Evolutionary conservation across 371 early-diverging fungal species (phyloP), one percentile per base, ranked within the genome.

Genomic region (Lichtheimia corymbifera): DNA sequence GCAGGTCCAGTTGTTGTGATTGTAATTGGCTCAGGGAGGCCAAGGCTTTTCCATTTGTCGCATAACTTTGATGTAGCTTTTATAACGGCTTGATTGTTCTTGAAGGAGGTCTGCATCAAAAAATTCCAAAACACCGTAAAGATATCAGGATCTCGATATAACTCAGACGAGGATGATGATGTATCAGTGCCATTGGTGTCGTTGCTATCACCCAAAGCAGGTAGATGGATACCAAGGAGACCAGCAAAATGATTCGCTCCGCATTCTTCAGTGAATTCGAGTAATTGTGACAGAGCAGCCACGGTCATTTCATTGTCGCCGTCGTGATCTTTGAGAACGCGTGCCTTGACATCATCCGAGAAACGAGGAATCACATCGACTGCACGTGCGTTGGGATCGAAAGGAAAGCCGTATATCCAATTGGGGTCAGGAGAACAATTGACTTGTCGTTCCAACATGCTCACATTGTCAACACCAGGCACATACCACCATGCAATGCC

Each of bases 261-360:
- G 64, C 93, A 91, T 64, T 93, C 93, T 60, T 91, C 91, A 24
- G 89, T 84, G 56, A 88, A 76, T 0, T 86, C 77, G 12, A 91
- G 72, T 62, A 91, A 58, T 27, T 85, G 82, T 81, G 85, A 82
- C 25, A 93, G 84, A 30, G 86, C 87, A 6, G 67, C 50, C 9
- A 91, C 84, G 3, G 83, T 76, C 47, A 83, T 79, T 0, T 77
- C 68, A 4, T 62, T 59, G 22, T 59, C 56, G 5, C 43, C 51
- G 14, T 42, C 63, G 12, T 22, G 35, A 5, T 53, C 55, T 24
- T 66, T 67, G 20, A 77, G 59, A 20, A 89, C 71, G 11, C 93
- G 86, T 5, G 88, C 75, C 45, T 89, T 90, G 2, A 92, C 84
- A 63, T 94, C 94, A 64, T 94, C 96, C 0, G 89, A 88, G 64